Evolutionary conservation across 495 filamentous ascomycete genomes (phyloP).

Genomic region (Trichoderma orchidacearum): DNA sequence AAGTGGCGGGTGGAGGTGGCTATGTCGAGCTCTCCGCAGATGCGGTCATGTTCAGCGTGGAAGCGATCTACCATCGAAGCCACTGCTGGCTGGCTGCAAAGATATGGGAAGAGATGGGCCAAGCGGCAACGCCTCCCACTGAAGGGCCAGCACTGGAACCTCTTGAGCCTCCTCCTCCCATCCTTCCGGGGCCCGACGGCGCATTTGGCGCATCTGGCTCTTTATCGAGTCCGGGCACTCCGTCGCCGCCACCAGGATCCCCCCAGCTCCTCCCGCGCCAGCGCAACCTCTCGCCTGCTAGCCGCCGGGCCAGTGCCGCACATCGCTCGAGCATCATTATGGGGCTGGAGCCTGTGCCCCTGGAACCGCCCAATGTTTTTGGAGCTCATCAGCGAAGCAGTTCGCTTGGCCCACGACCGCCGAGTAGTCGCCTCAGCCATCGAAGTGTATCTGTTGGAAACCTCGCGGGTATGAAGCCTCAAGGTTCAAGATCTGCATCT

Average conservation of each 20-base stretch:
- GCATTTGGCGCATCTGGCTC: neutral
- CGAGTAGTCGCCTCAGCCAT: slow-evolving; percentile 8
- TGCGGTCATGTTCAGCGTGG: slow-evolving; percentile 75
- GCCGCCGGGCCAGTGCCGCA: slow-evolving; percentile 6
- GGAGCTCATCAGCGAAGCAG: slow-evolving; percentile 8
- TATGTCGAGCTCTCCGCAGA: slow-evolving; percentile 67
- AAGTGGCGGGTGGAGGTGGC: slow-evolving; percentile 53
- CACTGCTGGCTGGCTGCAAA: slow-evolving; percentile 86
- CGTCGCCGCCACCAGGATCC: slow-evolving; percentile 10
- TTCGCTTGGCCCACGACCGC: slow-evolving; percentile 14
- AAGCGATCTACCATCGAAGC: slow-evolving; percentile 77
- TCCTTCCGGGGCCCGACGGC: slow-evolving; percentile 12
- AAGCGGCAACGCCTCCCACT: neutral
- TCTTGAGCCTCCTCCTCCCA: slow-evolving; percentile 22
- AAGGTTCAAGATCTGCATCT: slow-evolving; percentile 6
- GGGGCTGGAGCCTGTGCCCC: slow-evolving; percentile 28
- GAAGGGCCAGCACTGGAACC: slow-evolving; percentile 13
- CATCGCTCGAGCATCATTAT: slow-evolving; percentile 31
- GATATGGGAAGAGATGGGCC: slow-evolving; percentile 37
- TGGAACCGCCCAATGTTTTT: neutral
- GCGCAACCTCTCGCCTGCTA: slow-evolving; percentile 16
- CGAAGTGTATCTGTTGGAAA: slow-evolving; percentile 17
- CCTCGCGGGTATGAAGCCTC: neutral
- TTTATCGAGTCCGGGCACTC: neutral
- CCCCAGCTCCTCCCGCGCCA: slow-evolving; percentile 18